Base-by-base conservation (phyloP, 306 rosid species). In the Quercus berberidifolia region DNA sequence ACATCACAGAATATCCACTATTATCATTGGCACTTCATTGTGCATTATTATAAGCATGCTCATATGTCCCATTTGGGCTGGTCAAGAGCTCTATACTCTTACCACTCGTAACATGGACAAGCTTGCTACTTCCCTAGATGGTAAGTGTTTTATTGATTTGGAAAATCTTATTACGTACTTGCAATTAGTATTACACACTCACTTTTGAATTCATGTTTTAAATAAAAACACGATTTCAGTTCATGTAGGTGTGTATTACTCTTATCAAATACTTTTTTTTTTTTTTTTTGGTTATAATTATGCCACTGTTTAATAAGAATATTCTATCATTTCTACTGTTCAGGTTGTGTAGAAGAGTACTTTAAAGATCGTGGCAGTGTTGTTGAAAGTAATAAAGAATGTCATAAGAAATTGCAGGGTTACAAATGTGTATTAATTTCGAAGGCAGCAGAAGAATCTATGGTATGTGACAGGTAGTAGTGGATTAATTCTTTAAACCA, bases 41-140 rank as follows among this genome's bases (percentile, higher is more conserved):
- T 93, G 98, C 85, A 75, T 89, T 7, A 54, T 87, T 2, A 82
- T 90, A 2, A 93, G 89, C 86, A 38, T 85, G 15, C 68, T 79
- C 30, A 62, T 95, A 80, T 77, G 87, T 21, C 99, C 99, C 73
- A 60, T 92, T n/a, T 95, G 98, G 99, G 98, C 99, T 43, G 98
- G 99, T 77, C 73, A 73, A 52, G 94, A 95, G 75, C 99, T 93
- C 73, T 57, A 75, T 70, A 46, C 28, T 79, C 83, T 90, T n/a
- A 82, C 81, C 74, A 82, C 83, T 4, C 58, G 79, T 2, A 93
- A 95, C 77, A 84, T 95, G 79, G 94, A 95, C 86, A 95, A 93
- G 49, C 86, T 93, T 4, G 90, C 95, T 25, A 73, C 80, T 74
- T 90, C 98, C 76, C 60, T 95, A 18, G 86, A 93, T 73, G 87